A percentile compares a stretch with the other conserved stretches of the same genome.
phyloP scores from a whole-genome alignment of 202 grass and related monocot genomes.

The Schoenoplectus triqueter region DNA sequence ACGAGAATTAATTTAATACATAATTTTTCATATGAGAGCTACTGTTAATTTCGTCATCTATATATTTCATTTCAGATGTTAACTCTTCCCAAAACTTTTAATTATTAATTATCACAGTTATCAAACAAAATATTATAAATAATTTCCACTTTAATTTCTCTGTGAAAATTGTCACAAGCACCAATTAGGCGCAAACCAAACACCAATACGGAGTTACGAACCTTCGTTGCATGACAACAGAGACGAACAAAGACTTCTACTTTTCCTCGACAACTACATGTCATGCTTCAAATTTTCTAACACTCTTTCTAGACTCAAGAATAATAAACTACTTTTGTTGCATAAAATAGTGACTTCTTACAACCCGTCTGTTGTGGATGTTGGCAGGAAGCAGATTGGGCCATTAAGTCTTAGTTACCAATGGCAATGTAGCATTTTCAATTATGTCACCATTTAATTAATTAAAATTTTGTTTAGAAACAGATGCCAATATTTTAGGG shows the following conservation, averaged over 20 bases:
- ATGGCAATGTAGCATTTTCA: not conserved
- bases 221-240: conserved; percentile 1
- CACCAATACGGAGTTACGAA: not conserved
- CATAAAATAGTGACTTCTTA: not conserved
- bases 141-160: not conserved
- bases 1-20: too few species aligned
- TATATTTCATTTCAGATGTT: too few species aligned
- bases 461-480: not conserved
- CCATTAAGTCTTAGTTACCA: not conserved
- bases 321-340: not conserved
- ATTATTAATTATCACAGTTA: not conserved
- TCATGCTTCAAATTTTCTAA: not conserved
- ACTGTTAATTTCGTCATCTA: too few species aligned
- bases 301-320: not conserved
- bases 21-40: too few species aligned
- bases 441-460: conserved; percentile 7
- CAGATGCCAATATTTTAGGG: too few species aligned
- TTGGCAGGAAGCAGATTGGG: not conserved
- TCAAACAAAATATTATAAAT: not conserved
- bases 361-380: not conserved
- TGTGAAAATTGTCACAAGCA: not conserved
- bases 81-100: not conserved
- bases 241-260: not conserved
- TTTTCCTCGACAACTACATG: not conserved
- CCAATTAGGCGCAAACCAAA: not conserved